Evolutionary conservation across 352 stramenopile species (phyloP), one percentile per base, ranked within the genome.

Genomic region (Phytopythium boreale): DNA sequence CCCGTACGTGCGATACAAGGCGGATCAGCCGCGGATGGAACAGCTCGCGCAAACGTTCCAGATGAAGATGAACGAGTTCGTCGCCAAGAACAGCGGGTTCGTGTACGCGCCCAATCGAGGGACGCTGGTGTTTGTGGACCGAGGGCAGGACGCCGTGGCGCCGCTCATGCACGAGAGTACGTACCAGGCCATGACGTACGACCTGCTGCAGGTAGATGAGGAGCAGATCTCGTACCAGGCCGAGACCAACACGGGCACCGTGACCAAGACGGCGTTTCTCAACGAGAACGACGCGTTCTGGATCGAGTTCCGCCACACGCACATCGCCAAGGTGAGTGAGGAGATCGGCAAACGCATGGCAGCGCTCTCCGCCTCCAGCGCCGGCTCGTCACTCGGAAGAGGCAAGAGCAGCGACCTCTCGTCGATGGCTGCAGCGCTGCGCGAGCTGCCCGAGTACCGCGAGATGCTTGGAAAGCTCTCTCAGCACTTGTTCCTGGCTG

Each of bases 161-260:
- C 97, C 97, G 0, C 76, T 99, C 39, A 97, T 99, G 72, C 97
- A 99, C 73, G 96, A 99, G 69, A 99, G 98, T 75, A 98, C 90
- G 3, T 99, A 99, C 73, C 96, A 99, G 74, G 90, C 96, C 1
- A 95, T 99, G 84, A 92, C 98, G 19, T 96, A 99, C 69, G 96
- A 99, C 65, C 72, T 99, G 27, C 79, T 99, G 8, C 73, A 87
- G 5, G 75, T 99, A n/a, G 76, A 98, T 31, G 96, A 97, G 67
- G 96, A 98, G 62, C 82, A 93, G 61, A 97, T 98, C 62, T 97
- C 88, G 31, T 97, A 97, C 63, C 80, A 93, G 44, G 87, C 88
- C 49, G 89, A 98, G 57, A 95, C 87, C 15, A 90, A 93, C 63
- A 76, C 78, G 0, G 87, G 87, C 6, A 85, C 74, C 0, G 72